phyloP scores from a whole-genome alignment of 805 yeast genomes.

The Starmera quercuum region DNA sequence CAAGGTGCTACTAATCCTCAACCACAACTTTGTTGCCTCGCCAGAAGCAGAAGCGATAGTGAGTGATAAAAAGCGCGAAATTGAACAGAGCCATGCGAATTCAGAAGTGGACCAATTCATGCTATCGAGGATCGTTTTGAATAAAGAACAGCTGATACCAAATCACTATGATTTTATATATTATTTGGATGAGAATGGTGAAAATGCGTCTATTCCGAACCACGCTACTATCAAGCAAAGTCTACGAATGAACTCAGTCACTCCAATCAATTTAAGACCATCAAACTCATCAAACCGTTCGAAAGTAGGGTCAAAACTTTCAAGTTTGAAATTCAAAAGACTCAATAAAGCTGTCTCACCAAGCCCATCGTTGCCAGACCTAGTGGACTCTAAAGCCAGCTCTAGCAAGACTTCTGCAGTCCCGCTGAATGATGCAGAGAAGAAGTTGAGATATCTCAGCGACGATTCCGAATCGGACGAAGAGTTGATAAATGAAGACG shows the following conservation, averaged over 20 bases:
- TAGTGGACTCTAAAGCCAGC: conserved; percentile 1
- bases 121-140: conserved; percentile 18
- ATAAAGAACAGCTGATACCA: conserved; percentile 11
- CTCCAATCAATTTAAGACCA: conserved; percentile 4
- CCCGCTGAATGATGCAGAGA: conserved; percentile 8
- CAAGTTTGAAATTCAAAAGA: conserved; percentile 19
- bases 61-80: conserved; percentile 10
- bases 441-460: conserved; percentile 16
- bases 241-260: conserved; percentile 7
- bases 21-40: conserved; percentile 16
- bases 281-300: neutral
- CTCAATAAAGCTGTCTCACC: conserved; percentile 9
- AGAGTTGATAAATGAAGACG: conserved; percentile 30
- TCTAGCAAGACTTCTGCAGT: too few species aligned
- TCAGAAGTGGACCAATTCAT: conserved; percentile 16
- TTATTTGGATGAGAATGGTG: conserved; percentile 14
- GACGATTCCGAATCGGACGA: conserved; percentile 15
- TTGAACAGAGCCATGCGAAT: conserved; percentile 6
- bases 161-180: conserved; percentile 18
- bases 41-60: conserved; percentile 16
- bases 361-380: conserved; percentile 14
- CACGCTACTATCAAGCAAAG: conserved; percentile 15
- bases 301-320: conserved; percentile 17
- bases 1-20: conserved; percentile 18
- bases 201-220: conserved; percentile 17